These are phyloP conservation scores for Pichia sp. DNA, from an alignment of 1,139 yeast genomes.

Conservation along the genomic window DNA sequence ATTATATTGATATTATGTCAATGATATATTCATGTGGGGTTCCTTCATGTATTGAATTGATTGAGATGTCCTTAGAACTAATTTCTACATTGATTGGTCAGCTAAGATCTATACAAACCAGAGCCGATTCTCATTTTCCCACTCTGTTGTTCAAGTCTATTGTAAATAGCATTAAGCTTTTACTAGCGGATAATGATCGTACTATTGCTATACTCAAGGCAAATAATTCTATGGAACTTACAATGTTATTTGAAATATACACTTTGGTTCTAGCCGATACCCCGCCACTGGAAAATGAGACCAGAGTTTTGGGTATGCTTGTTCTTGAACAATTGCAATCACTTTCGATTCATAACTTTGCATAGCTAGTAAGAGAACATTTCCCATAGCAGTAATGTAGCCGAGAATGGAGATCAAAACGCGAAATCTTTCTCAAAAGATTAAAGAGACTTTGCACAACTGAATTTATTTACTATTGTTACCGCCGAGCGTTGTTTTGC, in stretches of 20 bases:
- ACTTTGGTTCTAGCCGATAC: slow-evolving; percentile 1
- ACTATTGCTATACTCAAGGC: slow-evolving; percentile 4
- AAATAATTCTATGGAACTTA: slow-evolving; percentile 3
- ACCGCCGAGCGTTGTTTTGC: not conserved
- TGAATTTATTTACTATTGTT: too few species aligned
- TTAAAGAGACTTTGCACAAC: too few species aligned
- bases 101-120: slow-evolving; percentile 4
- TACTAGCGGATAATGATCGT: slow-evolving; percentile 8
- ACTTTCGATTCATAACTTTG: not conserved
- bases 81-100: slow-evolving; percentile 27
- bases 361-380: not conserved
- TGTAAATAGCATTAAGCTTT: slow-evolving; percentile 2
- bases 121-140: slow-evolving; percentile 3
- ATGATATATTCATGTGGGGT: slow-evolving; percentile 49
- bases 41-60: slow-evolving; percentile 41
- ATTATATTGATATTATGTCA: slow-evolving; percentile 51
- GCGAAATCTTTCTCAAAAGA: too few species aligned
- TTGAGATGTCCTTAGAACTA: slow-evolving; percentile 52
- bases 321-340: slow-evolving; percentile 2
- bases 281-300: slow-evolving; percentile 5
- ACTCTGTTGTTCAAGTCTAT: slow-evolving; percentile 5
- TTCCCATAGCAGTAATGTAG: too few species aligned
- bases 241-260: slow-evolving; percentile 1
- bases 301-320: not conserved
- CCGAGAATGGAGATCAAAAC: too few species aligned